A percentile compares a stretch with the other conserved stretches of the same genome.
phyloP scores from a whole-genome alignment of 1,139 yeast genomes.

The Barnettozyma hawaiiensis region DNA sequence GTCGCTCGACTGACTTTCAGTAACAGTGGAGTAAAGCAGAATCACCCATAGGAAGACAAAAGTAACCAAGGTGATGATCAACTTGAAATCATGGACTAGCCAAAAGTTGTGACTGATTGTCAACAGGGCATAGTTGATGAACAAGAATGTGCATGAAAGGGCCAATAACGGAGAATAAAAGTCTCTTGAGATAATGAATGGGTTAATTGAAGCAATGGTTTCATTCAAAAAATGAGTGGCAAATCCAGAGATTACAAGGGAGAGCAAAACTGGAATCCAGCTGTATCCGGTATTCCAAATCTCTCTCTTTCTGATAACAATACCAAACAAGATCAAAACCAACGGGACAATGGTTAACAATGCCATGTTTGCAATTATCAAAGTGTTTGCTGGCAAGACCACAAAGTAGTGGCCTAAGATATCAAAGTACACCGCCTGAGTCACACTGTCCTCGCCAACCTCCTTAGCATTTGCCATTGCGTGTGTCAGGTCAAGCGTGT shows the following conservation, averaged over 20 bases:
- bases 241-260: conserved; percentile 40
- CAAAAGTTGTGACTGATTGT: conserved; percentile 45
- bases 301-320: conserved; percentile 41
- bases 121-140: conserved; percentile 51
- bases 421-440: conserved; percentile 58
- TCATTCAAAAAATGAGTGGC: conserved; percentile 35
- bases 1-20: conserved; percentile 39
- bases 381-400: conserved; percentile 42
- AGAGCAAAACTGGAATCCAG: conserved; percentile 53
- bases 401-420: conserved; percentile 52
- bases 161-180: conserved; percentile 45
- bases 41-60: conserved; percentile 52
- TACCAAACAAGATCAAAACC: conserved; percentile 41
- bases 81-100: conserved; percentile 67
- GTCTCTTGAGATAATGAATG: conserved; percentile 55
- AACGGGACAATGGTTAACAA: conserved; percentile 53
- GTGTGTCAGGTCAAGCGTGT: conserved; percentile 52
- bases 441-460: conserved; percentile 34
- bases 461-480: conserved; percentile 39
- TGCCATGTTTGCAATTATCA: conserved; percentile 44
- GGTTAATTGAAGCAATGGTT: conserved; percentile 40
- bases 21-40: conserved; percentile 45
- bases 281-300: conserved; percentile 45
- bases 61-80: conserved; percentile 55
- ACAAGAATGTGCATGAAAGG: conserved; percentile 39